These are phyloP conservation scores for Fusarium sp. DNA, from an alignment of 2,329 filamentous ascomycete species.

Conservation along the genomic window DNA sequence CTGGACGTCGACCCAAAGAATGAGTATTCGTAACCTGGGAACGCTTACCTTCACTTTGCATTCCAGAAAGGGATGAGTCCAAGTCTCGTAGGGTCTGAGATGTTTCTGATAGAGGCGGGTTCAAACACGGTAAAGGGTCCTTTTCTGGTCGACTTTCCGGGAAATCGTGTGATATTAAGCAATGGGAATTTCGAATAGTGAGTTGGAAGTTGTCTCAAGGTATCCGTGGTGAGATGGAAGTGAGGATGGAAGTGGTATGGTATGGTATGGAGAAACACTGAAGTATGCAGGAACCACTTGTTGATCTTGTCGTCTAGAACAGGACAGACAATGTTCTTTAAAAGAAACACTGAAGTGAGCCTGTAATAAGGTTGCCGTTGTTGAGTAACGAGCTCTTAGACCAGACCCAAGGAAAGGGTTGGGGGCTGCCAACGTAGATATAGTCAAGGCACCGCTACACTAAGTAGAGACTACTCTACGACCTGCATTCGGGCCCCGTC, in stretches of 20 bases:
- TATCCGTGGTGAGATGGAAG: slow-evolving; percentile 4
- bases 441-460: slow-evolving; percentile 45
- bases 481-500: slow-evolving; percentile 46
- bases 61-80: slow-evolving; percentile 40
- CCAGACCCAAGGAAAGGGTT: slow-evolving; percentile 31
- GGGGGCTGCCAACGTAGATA: slow-evolving; percentile 46
- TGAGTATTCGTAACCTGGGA: slow-evolving; percentile 19
- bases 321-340: slow-evolving; percentile 22
- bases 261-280: slow-evolving; percentile 8
- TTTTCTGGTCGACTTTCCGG: slow-evolving; percentile 21
- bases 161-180: slow-evolving; percentile 8
- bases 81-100: slow-evolving; percentile 41
- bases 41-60: slow-evolving; percentile 48
- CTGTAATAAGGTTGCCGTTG: slow-evolving; percentile 29
- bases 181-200: not conserved
- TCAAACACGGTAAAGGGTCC: slow-evolving; percentile 17
- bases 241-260: not conserved
- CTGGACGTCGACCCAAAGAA: slow-evolving; percentile 16
- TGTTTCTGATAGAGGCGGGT: slow-evolving; percentile 28
- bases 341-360: slow-evolving; percentile 22
- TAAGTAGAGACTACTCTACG: slow-evolving; percentile 7
- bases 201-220: slow-evolving; percentile 12
- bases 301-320: slow-evolving; percentile 11
- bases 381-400: slow-evolving; percentile 40
- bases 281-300: slow-evolving; percentile 18